Evolutionary conservation across 768 basidiomycete genomes (phyloP).

Genomic region (Glaciozyma martinii): DNA sequence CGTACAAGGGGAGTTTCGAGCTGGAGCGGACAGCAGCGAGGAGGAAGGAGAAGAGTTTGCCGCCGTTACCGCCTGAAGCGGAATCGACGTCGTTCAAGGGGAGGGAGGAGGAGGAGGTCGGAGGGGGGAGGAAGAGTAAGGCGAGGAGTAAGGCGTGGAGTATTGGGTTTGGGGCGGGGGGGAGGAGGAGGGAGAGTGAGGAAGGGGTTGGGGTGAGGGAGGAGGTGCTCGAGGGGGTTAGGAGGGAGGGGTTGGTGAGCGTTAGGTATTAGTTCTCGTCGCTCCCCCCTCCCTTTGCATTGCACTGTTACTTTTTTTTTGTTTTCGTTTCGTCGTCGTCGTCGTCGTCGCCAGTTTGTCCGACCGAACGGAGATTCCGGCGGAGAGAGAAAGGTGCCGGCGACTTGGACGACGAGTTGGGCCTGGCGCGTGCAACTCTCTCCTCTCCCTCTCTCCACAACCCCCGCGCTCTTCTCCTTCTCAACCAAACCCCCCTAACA

Average conservation of each 20-base stretch:
- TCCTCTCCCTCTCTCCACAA: not conserved
- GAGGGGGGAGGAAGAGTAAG: not conserved
- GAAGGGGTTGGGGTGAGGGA: not conserved
- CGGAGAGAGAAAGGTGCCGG: too few relatives aligned
- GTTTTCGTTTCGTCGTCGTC: too few relatives aligned
- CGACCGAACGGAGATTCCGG: too few relatives aligned
- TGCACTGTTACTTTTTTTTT: too few relatives aligned
- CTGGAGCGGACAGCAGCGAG: not conserved
- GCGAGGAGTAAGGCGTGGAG: slow-evolving; percentile 6
- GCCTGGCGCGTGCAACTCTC: too few relatives aligned
- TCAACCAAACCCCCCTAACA: not conserved
- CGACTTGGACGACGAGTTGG: too few relatives aligned
- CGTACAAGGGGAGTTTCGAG: not conserved
- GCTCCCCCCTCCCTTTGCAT: too few relatives aligned
- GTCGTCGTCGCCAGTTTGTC: too few relatives aligned
- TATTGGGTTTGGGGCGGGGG: not conserved
- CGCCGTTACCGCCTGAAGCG: not conserved
- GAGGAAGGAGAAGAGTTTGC: slow-evolving; percentile 1
- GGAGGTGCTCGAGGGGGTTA: not conserved
- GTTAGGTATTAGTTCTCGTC: too few relatives aligned
- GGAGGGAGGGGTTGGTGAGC: too few relatives aligned
- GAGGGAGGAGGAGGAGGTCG: not conserved
- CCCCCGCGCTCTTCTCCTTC: too few relatives aligned
- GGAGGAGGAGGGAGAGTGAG: not conserved
- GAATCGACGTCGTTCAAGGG: not conserved